Evolutionary conservation across 164 flowering plant species (phyloP), one percentile per base, ranked within the genome.

Genomic region (Vitis rupestris): DNA sequence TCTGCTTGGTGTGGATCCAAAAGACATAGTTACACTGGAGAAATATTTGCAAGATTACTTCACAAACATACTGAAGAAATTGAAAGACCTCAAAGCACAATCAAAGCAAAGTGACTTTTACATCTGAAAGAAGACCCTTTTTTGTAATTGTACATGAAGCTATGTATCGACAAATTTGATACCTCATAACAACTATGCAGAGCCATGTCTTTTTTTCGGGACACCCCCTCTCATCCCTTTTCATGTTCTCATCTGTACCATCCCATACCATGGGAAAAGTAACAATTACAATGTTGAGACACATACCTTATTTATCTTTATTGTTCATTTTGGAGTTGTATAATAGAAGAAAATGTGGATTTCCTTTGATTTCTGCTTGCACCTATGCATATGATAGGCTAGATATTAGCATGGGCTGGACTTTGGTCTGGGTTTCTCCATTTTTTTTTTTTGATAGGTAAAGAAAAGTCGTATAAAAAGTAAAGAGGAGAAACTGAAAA

Each of bases 11-110:
- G 97, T 94, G 73, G 97, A 94, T 29, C 62, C 74, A 23, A 92
- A 89, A 68, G 97, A 92, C 37, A 75, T 94, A 29, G 74, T 82
- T 10, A 57, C 95, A 0, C 78, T 92, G 13, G 98, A 94, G 88
- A 94, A 88, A 74, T 94, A 94, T 77, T 75, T 94, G 84, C 98
- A 94, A 83, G 98, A 94, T 73, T 94, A 94, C 82, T 94, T 92
- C 88, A 82, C 97, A 37, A 92, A 94, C 86, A 94, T 94, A 67
- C 70, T 94, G 89, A 94, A 92, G 93, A 94, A 94, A 79, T 72
- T 94, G 84, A 94, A 94, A 71, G 90, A 82, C 74, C 85, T 94
- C 63, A 94, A 94, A 82, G 98, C 98, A 15, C 93, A 88, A 71
- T 94, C 98, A n/a, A 94, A 92, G 82, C 98, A 94, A 82, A 72